Conservation (phyloP, 805 yeast species). For the Candida succiphila region DNA sequence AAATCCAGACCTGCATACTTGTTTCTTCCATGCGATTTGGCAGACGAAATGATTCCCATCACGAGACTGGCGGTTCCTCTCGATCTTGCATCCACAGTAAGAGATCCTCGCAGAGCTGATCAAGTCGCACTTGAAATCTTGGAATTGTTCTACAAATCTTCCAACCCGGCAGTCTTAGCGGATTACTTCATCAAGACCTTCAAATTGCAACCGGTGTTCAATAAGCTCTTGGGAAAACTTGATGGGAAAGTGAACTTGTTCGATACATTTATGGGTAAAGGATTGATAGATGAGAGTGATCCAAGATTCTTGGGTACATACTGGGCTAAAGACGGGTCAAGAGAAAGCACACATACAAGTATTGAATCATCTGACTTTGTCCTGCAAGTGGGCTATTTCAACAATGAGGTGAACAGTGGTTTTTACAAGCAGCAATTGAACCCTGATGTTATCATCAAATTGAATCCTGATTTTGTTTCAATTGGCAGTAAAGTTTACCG, state of each 20-base stretch:
- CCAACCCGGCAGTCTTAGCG: slow-evolving; percentile 28
- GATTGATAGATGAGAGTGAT: slow-evolving; percentile 26
- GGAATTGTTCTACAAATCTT: slow-evolving; percentile 24
- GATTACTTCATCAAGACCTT: slow-evolving; percentile 33
- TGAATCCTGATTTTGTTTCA: slow-evolving; percentile 32
- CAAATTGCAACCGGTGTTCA: slow-evolving; percentile 22
- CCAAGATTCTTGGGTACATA: slow-evolving; percentile 38
- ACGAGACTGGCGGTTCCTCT: slow-evolving; percentile 23
- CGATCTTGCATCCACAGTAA: slow-evolving; percentile 11
- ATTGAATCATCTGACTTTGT: slow-evolving; percentile 55
- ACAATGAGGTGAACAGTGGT: slow-evolving; percentile 59
- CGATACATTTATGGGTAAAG: slow-evolving; percentile 30
- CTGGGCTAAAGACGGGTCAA: slow-evolving; percentile 22
- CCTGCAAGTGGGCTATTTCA: slow-evolving; percentile 58
- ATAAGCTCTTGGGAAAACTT: slow-evolving; percentile 18
- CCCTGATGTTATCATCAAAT: slow-evolving; percentile 18
- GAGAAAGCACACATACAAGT: slow-evolving; percentile 21
- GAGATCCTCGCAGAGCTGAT: slow-evolving; percentile 9
- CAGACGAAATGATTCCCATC: slow-evolving; percentile 39
- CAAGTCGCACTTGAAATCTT: slow-evolving; percentile 23
- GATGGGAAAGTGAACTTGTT: slow-evolving; percentile 29
- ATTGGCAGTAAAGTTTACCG: slow-evolving; percentile 23
- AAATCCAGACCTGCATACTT: slow-evolving; percentile 76
- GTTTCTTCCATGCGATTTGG: slow-evolving; percentile 66
- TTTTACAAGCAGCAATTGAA: slow-evolving; percentile 33